Evolutionary conservation across 169 alveolate genomes (phyloP).

Genomic region (Cystoisospora suis): DNA sequence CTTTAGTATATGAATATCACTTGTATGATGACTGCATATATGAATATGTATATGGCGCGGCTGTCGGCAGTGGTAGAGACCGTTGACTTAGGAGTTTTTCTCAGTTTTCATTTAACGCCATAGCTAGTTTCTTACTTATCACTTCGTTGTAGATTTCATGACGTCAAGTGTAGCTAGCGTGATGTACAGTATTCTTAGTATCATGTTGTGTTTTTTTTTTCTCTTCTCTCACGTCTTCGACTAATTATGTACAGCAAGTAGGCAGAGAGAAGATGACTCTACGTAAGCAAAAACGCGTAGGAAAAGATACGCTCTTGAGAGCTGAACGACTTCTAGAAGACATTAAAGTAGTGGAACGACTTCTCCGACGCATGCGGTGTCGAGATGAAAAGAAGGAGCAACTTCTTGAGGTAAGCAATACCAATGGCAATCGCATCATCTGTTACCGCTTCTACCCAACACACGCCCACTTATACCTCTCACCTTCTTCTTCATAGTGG

Average conservation of each 20-base stretch:
- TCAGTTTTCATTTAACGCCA: no score
- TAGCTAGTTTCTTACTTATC: no score
- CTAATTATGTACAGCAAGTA: neutral
- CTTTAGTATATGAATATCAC: no score
- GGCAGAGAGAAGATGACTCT: constrained; percentile 50
- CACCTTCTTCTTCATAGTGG: neutral
- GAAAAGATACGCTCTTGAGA: constrained; percentile 34
- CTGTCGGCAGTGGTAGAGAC: no score
- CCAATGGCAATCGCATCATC: neutral
- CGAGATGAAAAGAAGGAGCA: constrained; percentile 57
- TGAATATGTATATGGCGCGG: no score
- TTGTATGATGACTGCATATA: no score
- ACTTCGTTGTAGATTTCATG: no score
- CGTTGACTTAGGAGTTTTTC: no score
- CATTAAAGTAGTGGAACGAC: constrained; percentile 14
- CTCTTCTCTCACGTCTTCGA: no score
- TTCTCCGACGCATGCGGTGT: constrained; percentile 47
- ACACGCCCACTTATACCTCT: neutral
- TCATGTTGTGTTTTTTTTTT: no score
- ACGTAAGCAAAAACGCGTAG: constrained; percentile 40
- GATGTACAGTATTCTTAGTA: no score
- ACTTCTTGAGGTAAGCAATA: constrained; percentile 22
- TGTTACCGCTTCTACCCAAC: neutral
- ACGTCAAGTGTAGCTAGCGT: no score
- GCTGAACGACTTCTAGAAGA: constrained; percentile 46